These are phyloP conservation scores for Linnemannia exigua DNA, from an alignment of 192 early-diverging fungal species.

Conservation along the genomic window DNA sequence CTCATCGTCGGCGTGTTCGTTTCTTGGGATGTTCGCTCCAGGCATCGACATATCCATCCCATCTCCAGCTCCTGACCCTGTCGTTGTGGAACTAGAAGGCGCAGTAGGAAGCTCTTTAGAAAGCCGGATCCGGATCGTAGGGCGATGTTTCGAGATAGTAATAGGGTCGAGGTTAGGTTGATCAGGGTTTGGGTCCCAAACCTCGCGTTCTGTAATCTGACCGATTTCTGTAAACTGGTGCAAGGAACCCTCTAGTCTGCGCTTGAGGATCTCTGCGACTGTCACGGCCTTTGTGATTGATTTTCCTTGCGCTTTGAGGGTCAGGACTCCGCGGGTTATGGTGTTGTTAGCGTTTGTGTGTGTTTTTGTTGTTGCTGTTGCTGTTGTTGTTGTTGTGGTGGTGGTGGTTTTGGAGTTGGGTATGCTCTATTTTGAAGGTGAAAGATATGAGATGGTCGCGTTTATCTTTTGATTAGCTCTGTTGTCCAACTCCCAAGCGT, in stretches of 20 bases:
- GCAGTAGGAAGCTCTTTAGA: conserved; percentile 27
- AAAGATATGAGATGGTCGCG: background rate
- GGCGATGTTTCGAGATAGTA: conserved; percentile 40
- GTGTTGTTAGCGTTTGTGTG: too few relatives aligned
- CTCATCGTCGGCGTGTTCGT: conserved; percentile 26
- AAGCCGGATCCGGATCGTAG: conserved; percentile 45
- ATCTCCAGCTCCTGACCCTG: background rate
- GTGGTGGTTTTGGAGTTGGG: conserved; percentile 6
- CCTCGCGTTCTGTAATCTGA: conserved; percentile 44
- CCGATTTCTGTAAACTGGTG: conserved; percentile 72
- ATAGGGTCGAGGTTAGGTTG: conserved; percentile 39
- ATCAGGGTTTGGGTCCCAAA: conserved; percentile 53
- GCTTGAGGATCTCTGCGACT: conserved; percentile 76
- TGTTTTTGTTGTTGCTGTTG: background rate
- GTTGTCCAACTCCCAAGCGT: too few relatives aligned
- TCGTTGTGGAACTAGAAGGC: background rate
- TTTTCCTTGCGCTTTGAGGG: conserved; percentile 61
- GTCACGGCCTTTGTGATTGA: conserved; percentile 75
- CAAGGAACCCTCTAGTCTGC: conserved; percentile 62
- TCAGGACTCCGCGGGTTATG: conserved; percentile 37
- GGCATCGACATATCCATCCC: conserved; percentile 29
- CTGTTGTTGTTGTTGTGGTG: background rate
- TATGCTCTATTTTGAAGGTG: background rate
- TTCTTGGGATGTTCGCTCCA: conserved; percentile 29
- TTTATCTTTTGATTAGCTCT: too few relatives aligned